phyloP scores from a whole-genome alignment of 352 stramenopile genomes.

The Globisporangium irregulare region DNA sequence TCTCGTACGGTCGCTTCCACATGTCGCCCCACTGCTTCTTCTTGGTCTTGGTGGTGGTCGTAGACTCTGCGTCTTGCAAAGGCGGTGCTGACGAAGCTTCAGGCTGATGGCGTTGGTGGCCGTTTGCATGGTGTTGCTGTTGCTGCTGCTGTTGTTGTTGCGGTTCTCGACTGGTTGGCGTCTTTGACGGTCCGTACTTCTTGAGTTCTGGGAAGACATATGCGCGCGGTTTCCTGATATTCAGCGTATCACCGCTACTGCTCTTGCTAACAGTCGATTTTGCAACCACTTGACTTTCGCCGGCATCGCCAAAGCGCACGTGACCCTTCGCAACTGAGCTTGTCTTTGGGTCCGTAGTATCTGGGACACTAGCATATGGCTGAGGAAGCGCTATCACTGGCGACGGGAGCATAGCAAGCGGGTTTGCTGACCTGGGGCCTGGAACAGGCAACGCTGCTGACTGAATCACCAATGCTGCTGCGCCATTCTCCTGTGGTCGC shows the following conservation, averaged over 20 bases:
- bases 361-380: neutral
- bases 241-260: neutral
- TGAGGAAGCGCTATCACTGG: neutral
- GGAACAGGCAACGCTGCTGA: neutral
- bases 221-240: conserved; percentile 1
- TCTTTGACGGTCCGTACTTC: conserved; percentile 55
- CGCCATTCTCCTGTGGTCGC: neutral
- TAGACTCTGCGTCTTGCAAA: neutral
- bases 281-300: conserved; percentile 16
- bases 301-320: conserved; percentile 39
- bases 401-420: neutral
- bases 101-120: neutral
- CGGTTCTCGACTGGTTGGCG: neutral
- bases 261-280: neutral
- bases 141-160: neutral
- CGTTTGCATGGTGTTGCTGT: neutral
- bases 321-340: conserved; percentile 22
- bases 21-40: conserved; percentile 39
- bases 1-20: conserved; percentile 81
- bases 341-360: neutral
- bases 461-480: neutral
- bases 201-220: conserved; percentile 28
- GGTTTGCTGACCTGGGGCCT: neutral
- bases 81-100: neutral
- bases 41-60: conserved; percentile 4